Conservation (phyloP, 176 grass and related monocot genomes). For the Elaeis guineensis region DNA sequence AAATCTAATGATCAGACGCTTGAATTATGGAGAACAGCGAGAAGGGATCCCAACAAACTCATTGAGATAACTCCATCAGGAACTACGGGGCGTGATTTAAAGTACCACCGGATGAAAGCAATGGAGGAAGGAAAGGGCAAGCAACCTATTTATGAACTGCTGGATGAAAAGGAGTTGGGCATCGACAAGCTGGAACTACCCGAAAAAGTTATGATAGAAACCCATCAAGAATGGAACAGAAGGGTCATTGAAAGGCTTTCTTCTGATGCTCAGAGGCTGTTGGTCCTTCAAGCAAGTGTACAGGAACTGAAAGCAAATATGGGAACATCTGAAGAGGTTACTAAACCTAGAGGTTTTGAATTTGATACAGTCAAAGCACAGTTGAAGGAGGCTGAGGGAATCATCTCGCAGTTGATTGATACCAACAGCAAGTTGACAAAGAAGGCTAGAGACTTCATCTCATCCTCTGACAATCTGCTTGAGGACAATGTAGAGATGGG, state of each 20-base stretch:
- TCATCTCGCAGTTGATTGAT: slow-evolving; percentile 66
- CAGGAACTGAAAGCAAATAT: slow-evolving; percentile 48
- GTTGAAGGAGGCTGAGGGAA: slow-evolving; percentile 54
- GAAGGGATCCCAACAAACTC: not conserved
- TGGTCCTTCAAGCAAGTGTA: slow-evolving; percentile 41
- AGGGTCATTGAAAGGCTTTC: slow-evolving; percentile 61
- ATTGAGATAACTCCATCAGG: slow-evolving; percentile 20
- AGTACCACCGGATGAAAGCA: not conserved
- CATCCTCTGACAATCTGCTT: slow-evolving; percentile 8
- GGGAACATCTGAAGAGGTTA: slow-evolving; percentile 30
- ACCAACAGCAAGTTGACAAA: slow-evolving; percentile 61
- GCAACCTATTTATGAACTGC: slow-evolving; percentile 34
- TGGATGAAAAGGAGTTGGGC: slow-evolving; percentile 65
- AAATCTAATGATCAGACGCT: slow-evolving; percentile 37
- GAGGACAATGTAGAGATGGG: slow-evolving; percentile 34
- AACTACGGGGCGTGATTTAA: slow-evolving; percentile 24
- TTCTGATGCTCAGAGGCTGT: slow-evolving; percentile 54
- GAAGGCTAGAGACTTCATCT: slow-evolving; percentile 56
- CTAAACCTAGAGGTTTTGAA: slow-evolving; percentile 15
- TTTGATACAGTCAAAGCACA: slow-evolving; percentile 44
- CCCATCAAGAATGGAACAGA: slow-evolving; percentile 61
- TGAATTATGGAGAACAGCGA: slow-evolving; percentile 8
- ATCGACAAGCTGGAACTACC: slow-evolving; percentile 64
- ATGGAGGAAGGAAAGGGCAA: slow-evolving; percentile 30
- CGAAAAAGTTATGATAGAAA: slow-evolving; percentile 15